Base-by-base conservation (phyloP, 768 basidiomycete genomes). In the Suillus americanus region DNA sequence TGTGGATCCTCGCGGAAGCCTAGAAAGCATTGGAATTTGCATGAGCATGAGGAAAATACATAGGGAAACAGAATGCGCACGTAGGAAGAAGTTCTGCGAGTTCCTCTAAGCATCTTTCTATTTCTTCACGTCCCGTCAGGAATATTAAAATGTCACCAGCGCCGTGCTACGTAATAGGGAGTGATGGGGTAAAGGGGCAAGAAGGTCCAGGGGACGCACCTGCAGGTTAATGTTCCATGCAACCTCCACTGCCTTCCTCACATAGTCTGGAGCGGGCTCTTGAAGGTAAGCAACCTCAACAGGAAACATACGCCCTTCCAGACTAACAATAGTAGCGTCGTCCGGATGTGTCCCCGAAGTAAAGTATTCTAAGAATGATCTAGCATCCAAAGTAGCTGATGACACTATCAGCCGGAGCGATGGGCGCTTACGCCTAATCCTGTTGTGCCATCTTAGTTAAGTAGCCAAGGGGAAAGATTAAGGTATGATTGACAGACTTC, bases 231-330 rank as follows among this genome's bases (percentile, higher is more conserved):
- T 88, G 70, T 91, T 90, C 85, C 91, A 92, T 16, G 91, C 87
- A 2, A 91, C 87, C 72, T 93, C 86, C 5, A 92, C 92, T 9
- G 95, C 94, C 69, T 84, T 88, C 65, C 82, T 83, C 18, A 94
- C 86, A 70, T 98, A 97, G 72, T 99, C 92, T 3, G 86, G 76
- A 5, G 83, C 80, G 8, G 97, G 88, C 63, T 94, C 86, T 65
- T 87, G 80, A 3, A 96, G 80, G 77, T 97, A 97, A 23, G 91
- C 93, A 18, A 97, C 85, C 70, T 99, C 93, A 3, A 99, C 96
- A 3, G 97, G 97, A 75, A 90, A 97, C 86, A 94, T 91, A 23
- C 95, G 85, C 8, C 97, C 97, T 76, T 99, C 96, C 40, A 99
- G 79, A 72, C 91, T 93, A 69, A 98, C 84, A 64, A 99, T 91